These are phyloP conservation scores for Backusella morwellensis DNA, from an alignment of 192 early-diverging fungal genomes.

Conservation along the genomic window DNA sequence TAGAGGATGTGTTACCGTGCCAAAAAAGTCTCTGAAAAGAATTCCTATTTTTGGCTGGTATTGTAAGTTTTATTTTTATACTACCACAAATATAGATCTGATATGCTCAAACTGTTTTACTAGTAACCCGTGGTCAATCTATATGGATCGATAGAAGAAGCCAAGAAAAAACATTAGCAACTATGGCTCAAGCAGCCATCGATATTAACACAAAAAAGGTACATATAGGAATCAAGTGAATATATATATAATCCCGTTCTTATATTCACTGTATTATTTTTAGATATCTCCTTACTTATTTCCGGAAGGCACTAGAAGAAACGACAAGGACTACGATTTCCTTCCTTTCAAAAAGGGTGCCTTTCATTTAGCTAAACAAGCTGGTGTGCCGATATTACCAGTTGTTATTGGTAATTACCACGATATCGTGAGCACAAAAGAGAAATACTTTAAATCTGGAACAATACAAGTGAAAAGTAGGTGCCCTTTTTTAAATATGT, in stretches of 20 bases:
- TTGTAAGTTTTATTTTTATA: not conserved
- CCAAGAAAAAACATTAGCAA: not conserved
- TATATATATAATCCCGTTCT: not conserved
- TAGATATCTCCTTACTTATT: not conserved
- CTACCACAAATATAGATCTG: not conserved
- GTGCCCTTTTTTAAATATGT: not conserved
- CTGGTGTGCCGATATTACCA: not conserved
- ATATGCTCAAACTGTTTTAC: not conserved
- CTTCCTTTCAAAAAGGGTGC: not conserved
- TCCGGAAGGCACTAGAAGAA: not conserved
- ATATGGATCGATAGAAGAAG: not conserved
- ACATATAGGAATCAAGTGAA: not conserved
- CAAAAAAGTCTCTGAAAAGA: not conserved
- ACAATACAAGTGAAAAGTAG: not conserved
- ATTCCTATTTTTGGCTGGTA: not conserved
- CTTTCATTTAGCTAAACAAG: slow-evolving; percentile 1
- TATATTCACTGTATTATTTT: not conserved
- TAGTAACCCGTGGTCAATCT: not conserved
- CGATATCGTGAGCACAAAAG: not conserved
- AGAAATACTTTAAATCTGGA: not conserved
- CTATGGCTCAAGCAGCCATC: not conserved
- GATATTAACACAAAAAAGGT: not conserved
- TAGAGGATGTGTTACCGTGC: not conserved
- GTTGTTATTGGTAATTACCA: not conserved
- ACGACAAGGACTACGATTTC: not conserved